These are phyloP conservation scores for Pluteus cervinus DNA, from an alignment of 768 basidiomycete species.

Conservation along the genomic window DNA sequence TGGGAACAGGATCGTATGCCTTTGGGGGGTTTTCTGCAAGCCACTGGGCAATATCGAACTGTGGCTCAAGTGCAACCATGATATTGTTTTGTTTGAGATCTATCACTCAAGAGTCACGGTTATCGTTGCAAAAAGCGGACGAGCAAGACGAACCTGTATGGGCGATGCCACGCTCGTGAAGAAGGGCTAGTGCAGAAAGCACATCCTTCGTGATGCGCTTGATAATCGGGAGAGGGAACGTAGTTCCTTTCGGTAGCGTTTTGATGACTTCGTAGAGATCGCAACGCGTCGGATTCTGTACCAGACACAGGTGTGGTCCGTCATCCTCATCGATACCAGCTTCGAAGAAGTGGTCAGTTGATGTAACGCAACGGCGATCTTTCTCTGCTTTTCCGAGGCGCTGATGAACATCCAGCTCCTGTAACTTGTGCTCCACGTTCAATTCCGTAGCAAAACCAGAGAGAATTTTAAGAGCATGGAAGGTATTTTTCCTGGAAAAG, in stretches of 20 bases:
- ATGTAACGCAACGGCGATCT: no score
- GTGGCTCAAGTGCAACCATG: constrained; percentile 9
- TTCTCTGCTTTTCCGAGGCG: no score
- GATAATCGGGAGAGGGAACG: constrained; percentile 10
- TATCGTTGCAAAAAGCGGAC: background rate
- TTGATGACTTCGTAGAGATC: constrained; percentile 5
- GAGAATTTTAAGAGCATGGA: constrained; percentile 16
- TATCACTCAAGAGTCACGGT: constrained; percentile 1
- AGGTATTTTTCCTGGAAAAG: constrained; percentile 8
- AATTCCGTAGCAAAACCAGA: constrained; percentile 14
- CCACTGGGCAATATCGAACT: constrained; percentile 10
- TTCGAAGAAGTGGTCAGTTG: constrained; percentile 14
- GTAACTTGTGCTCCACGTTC: constrained; percentile 14
- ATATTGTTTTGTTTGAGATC: constrained; percentile 20
- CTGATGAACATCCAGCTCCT: constrained; percentile 15
- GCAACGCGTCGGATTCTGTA: constrained; percentile 10
- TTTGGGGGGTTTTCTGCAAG: constrained; percentile 11
- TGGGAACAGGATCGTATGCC: constrained; percentile 8
- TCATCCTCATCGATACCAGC: constrained; percentile 17
- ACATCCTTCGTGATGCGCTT: constrained; percentile 15
- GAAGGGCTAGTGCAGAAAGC: constrained; percentile 9
- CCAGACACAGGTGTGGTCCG: constrained; percentile 17
- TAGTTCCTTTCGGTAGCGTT: background rate
- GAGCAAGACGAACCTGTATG: constrained; percentile 18
- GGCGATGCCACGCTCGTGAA: constrained; percentile 14